These are phyloP conservation scores for Penicillium sp. DNA, from an alignment of 2,329 filamentous ascomycete genomes.

Conservation along the genomic window DNA sequence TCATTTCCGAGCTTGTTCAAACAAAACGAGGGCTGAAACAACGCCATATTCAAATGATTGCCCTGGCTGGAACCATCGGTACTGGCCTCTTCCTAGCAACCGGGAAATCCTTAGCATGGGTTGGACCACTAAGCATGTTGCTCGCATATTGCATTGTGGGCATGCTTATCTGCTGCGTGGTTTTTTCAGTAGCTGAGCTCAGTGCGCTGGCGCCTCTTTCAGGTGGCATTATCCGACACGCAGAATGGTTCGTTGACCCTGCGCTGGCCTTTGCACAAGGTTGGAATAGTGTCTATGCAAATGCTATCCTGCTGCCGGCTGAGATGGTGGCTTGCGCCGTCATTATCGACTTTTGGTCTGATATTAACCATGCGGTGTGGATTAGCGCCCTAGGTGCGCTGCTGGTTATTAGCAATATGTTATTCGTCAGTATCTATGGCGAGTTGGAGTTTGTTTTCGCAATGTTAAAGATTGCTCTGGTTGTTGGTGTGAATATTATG, in stretches of 20 bases:
- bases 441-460: slow-evolving; percentile 57
- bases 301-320: not conserved
- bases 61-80: slow-evolving; percentile 35
- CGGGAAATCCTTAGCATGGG: slow-evolving; percentile 27
- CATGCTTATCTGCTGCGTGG: slow-evolving; percentile 31
- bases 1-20: slow-evolving; percentile 2
- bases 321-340: slow-evolving; percentile 5
- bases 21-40: slow-evolving; percentile 24
- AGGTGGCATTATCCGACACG: slow-evolving; percentile 1
- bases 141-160: slow-evolving; percentile 39
- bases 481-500: slow-evolving; percentile 60
- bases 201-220: slow-evolving; percentile 3
- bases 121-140: slow-evolving; percentile 29
- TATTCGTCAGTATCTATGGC: slow-evolving; percentile 34
- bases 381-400: not conserved
- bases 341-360: slow-evolving; percentile 6
- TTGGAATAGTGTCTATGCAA: slow-evolving; percentile 4
- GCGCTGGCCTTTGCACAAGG: slow-evolving; percentile 1
- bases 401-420: not conserved
- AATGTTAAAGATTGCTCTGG: slow-evolving; percentile 56
- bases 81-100: slow-evolving; percentile 35
- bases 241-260: slow-evolving; percentile 5
- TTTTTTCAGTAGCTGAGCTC: slow-evolving; percentile 18
- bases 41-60: slow-evolving; percentile 35
- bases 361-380: not conserved